phyloP scores from a whole-genome alignment of 2,329 filamentous ascomycete species.

The Colletotrichum echinochloae region DNA sequence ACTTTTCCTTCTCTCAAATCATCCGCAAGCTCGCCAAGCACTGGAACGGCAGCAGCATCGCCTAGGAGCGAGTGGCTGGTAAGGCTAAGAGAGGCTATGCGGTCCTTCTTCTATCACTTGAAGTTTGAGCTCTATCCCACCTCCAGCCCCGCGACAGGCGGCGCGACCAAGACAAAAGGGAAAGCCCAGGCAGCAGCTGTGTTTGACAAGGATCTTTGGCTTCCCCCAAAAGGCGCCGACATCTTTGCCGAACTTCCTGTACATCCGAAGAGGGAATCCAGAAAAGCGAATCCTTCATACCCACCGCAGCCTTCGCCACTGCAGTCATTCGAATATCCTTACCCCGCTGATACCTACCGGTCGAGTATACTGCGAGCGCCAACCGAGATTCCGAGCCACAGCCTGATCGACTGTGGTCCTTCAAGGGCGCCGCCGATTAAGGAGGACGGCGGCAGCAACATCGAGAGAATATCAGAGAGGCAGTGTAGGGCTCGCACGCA shows the following conservation, averaged over 20 bases:
- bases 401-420: constrained; percentile 64
- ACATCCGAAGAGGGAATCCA: constrained; percentile 53
- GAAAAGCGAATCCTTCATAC: background rate
- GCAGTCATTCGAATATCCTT: constrained; percentile 37
- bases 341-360: constrained; percentile 26
- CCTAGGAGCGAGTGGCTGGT: constrained; percentile 7
- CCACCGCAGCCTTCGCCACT: constrained; percentile 37
- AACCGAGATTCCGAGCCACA: constrained; percentile 39
- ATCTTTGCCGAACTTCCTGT: constrained; percentile 69
- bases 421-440: constrained; percentile 50
- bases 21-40: background rate
- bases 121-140: constrained; percentile 73
- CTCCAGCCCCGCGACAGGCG: constrained; percentile 50
- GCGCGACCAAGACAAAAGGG: constrained; percentile 6
- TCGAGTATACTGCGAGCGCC: background rate
- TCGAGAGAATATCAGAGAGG: constrained; percentile 54
- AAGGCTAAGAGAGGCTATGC: constrained; percentile 58
- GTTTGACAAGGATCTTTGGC: constrained; percentile 56
- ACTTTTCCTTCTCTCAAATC: background rate
- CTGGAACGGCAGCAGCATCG: background rate
- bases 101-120: constrained; percentile 74
- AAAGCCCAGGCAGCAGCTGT: constrained; percentile 25
- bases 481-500: constrained; percentile 55
- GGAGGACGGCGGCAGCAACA: constrained; percentile 49
- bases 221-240: constrained; percentile 59